Percentiles rank a stretch among this genome's conserved stretches.
Evolutionary conservation across 352 stramenopile species (phyloP).

Genomic region (Globisporangium recalcitrans): DNA sequence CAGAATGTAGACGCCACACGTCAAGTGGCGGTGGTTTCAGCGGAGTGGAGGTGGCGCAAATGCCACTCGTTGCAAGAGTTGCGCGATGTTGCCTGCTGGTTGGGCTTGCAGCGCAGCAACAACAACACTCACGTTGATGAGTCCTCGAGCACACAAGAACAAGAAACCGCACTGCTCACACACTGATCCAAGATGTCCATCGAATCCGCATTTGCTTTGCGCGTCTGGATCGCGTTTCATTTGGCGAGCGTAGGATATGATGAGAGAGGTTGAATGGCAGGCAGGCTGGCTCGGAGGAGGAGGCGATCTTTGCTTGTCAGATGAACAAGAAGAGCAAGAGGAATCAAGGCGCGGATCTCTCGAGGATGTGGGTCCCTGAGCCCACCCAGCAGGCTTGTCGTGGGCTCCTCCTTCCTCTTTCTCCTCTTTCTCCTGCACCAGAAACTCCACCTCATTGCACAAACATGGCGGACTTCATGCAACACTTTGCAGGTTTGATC

Average conservation of each 20-base stretch:
- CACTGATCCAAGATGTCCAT: too few species aligned
- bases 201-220: not conserved
- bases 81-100: too few species aligned
- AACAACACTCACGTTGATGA: too few species aligned
- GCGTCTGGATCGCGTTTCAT: not conserved
- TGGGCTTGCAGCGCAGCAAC: too few species aligned
- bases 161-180: too few species aligned
- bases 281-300: constrained; percentile 1
- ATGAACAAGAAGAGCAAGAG: not conserved
- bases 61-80: too few species aligned
- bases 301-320: constrained; percentile 11
- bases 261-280: not conserved
- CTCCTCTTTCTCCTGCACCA: not conserved
- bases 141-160: too few species aligned
- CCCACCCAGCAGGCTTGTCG: not conserved
- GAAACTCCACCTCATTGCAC: constrained; percentile 11
- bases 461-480: not conserved
- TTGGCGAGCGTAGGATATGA: not conserved
- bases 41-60: too few species aligned
- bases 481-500: not conserved
- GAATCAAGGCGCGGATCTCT: constrained; percentile 3
- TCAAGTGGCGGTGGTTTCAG: too few species aligned
- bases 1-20: not conserved
- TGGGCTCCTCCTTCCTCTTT: not conserved
- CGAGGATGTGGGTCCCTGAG: not conserved